These are phyloP conservation scores for Phytophthora pseudosyringae DNA, from an alignment of 352 stramenopile genomes.

Conservation along the genomic window DNA sequence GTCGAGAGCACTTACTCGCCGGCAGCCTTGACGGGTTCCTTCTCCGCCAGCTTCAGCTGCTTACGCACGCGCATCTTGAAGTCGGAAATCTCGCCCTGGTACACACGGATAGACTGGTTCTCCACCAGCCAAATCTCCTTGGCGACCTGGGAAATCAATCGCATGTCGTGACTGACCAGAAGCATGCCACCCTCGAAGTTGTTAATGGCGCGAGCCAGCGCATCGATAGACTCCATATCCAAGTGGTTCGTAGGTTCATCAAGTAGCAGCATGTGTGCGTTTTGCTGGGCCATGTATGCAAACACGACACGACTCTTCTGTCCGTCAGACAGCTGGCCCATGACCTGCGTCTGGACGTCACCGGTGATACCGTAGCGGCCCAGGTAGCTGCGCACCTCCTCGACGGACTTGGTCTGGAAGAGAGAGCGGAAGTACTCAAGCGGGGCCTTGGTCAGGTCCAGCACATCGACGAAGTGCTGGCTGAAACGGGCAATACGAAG, in stretches of 20 bases:
- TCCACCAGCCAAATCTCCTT: slow-evolving; percentile 99
- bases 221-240: slow-evolving; percentile 97
- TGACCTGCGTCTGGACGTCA: slow-evolving; percentile 96
- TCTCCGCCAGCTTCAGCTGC: slow-evolving; percentile 82
- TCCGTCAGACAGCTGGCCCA: slow-evolving; percentile 96
- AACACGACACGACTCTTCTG: slow-evolving; percentile 98
- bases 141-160: slow-evolving; percentile 97
- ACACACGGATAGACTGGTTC: slow-evolving; percentile 95
- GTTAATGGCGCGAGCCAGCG: slow-evolving; percentile 97
- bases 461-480: slow-evolving; percentile 98
- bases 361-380: slow-evolving; percentile 96
- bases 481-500: slow-evolving; percentile 97
- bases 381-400: slow-evolving; percentile 96
- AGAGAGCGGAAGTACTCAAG: slow-evolving; percentile 97
- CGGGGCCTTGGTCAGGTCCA: slow-evolving; percentile 95
- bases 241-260: slow-evolving; percentile 93
- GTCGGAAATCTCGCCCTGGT: slow-evolving; percentile 98
- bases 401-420: slow-evolving; percentile 93
- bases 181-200: slow-evolving; percentile 98
- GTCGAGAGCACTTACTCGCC: slow-evolving; percentile 33
- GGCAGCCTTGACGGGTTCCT: slow-evolving; percentile 38
- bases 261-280: slow-evolving; percentile 96
- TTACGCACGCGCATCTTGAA: slow-evolving; percentile 96
- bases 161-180: slow-evolving; percentile 99
- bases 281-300: slow-evolving; percentile 96